Evolutionary conservation across 2,329 filamentous ascomycete species (phyloP), one percentile per base, ranked within the genome.

Genomic region (Fusarium anguioides): DNA sequence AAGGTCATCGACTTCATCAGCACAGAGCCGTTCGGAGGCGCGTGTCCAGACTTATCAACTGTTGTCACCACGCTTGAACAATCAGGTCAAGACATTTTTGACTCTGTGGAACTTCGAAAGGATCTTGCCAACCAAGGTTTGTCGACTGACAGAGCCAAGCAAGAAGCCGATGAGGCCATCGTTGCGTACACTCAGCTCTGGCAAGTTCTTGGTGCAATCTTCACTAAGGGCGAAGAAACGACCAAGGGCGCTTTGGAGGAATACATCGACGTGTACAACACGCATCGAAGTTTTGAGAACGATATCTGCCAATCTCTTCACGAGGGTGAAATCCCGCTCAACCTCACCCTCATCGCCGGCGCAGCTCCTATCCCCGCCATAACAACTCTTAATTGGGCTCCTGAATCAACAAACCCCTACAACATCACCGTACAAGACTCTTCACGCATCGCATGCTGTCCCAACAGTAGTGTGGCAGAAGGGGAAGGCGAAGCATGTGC

Each of bases 301-400:
- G 77, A 80, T 31, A 73, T 79, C 27, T 80, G 79, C 60, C 72
- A 73, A 6, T 72, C 75, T 24, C 72, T 80, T 8, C 75, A 79
- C 31, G 70, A 65, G 0, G 70, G 68, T 7, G 71, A 76, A 18
- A 69, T 76, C 21, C 74, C 78, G 1, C 70, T 78, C 6, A 73
- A 73, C 42, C 66, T 80, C 44, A 78, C 69, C 24, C 73, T 81
- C 40, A 54, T 68, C 9, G 77, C 77, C 1, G 77, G 77, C 9
- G 72, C 68, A 8, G 69, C 75, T 6, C 49, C 21, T 8, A 69
- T 79, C 24, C 68, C 71, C 4, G 67, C 71, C 24, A 64, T 79
- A 45, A 72, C 75, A 4, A 70, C 67, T 5, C 68, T 78, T 21
- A 74, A 72, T 51, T 73, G 73, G 65, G 72, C 76, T 2, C 78